Base-by-base conservation (phyloP, 192 early-diverging fungal genomes). In the Coemansia sp. region DNA sequence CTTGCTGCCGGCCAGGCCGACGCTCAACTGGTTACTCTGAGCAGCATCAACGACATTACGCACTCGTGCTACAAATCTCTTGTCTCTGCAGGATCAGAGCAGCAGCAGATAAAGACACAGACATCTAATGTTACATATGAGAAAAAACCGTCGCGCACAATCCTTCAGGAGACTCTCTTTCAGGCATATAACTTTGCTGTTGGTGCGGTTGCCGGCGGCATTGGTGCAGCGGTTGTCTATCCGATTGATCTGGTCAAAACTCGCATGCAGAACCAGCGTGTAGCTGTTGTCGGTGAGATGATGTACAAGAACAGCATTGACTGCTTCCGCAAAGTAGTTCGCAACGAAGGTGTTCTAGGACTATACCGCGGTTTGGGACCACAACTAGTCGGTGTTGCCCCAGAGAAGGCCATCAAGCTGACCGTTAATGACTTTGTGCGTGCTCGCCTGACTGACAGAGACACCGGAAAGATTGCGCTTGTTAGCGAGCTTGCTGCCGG, bases 171-270 rank as follows among this genome's bases (percentile, higher is more conserved):
- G 61, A 38, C 67, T 1, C 43, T 81, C 49, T 80, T 83, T 58
- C 83, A 82, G 67, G 76, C 80, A 1, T 89, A 89, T 67, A 87
- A 84, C 64, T 91, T 96, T 82, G 64, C 78, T 12, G 79, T 95
- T 23, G 96, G 92, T 39, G 85, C 92, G 4, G 84, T 96, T 66
- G 91, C 89, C 60, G 96, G 96, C 66, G 91, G 93, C 24, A 86
- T 96, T 42, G 96, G 96, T 43, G 96, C 96, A 3, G 90, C 92
- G 5, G 86, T 86, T 49, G 94, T 98, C 22, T 98, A 96, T 73
- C 96, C 96, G 23, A 95, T 98, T 53, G 96, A 98, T 82, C 71
- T 98, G 53, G 94, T 96, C 66, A 98, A 98, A 79, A 98, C 96
- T 5, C 86, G 96, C 55, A 96, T 98, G 94, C 96, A 98, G 70